These are phyloP conservation scores for Cenchrus purpureus DNA, from an alignment of 176 grass and related monocot genomes.

Conservation along the genomic window DNA sequence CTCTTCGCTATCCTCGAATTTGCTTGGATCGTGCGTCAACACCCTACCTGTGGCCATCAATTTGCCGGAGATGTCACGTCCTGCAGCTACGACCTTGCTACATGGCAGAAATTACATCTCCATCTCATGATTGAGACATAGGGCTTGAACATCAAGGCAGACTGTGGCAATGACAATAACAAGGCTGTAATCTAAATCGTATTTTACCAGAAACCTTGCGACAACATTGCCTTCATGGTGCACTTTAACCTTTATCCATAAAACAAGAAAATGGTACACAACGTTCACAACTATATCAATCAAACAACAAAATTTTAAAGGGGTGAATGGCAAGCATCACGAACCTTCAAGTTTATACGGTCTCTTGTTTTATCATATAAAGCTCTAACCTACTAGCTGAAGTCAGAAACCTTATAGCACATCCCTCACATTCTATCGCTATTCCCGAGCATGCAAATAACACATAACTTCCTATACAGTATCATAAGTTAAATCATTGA, in stretches of 20 bases:
- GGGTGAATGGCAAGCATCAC: neutral
- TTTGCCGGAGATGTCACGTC: neutral
- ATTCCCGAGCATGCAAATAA: slow-evolving; percentile 1
- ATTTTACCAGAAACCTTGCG: neutral
- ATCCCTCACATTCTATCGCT: neutral
- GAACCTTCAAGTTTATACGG: neutral
- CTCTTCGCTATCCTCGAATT: slow-evolving; percentile 16
- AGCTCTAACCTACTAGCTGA: neutral
- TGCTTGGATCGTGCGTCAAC: neutral
- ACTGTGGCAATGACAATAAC: neutral
- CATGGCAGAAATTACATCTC: neutral
- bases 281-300: neutral
- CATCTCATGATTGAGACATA: neutral
- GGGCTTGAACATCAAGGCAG: neutral
- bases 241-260: slow-evolving; percentile 22
- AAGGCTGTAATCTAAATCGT: neutral
- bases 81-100: slow-evolving; percentile 22
- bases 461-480: neutral
- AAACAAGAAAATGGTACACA: neutral
- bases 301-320: neutral
- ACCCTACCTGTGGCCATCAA: slow-evolving; percentile 7
- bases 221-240: slow-evolving; percentile 5
- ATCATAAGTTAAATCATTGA: neutral
- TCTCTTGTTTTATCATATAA: neutral
- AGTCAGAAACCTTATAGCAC: neutral